phyloP scores from a whole-genome alignment of 2,329 filamentous ascomycete genomes.

The Zymoseptoria pseudotritici region DNA sequence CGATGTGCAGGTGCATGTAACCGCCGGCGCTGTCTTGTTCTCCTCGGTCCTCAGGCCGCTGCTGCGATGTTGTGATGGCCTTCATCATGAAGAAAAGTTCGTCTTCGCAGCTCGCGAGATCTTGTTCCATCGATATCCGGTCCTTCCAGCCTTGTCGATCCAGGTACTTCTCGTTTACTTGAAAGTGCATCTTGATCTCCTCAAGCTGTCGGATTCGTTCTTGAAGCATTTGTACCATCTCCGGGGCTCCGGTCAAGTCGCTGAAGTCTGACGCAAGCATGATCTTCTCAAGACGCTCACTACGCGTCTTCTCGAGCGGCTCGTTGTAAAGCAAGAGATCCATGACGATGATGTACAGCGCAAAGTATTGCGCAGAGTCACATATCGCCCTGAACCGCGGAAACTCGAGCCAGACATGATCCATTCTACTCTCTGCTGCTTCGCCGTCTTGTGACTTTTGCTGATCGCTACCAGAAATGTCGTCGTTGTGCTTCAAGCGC shows the following conservation, averaged over 20 bases:
- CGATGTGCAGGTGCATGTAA: conserved; percentile 83
- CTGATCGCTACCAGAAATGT: conserved; percentile 60
- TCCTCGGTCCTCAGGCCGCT: conserved; percentile 66
- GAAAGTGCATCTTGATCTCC: conserved; percentile 94
- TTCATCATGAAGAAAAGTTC: conserved; percentile 99
- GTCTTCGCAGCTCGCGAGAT: conserved; percentile 83
- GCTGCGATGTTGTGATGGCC: conserved; percentile 91
- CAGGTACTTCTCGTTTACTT: conserved; percentile 78
- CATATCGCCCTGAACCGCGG: conserved; percentile 90
- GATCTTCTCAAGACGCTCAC: conserved; percentile 91
- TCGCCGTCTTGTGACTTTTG: conserved; percentile 36
- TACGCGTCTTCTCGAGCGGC: conserved; percentile 93
- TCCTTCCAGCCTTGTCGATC: conserved; percentile 90
- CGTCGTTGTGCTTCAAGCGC: conserved; percentile 93
- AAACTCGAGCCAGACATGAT: conserved; percentile 95
- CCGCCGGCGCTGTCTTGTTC: conserved; percentile 63
- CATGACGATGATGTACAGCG: conserved; percentile 94
- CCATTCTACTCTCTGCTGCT: conserved; percentile 63
- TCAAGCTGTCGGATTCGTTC: conserved; percentile 88
- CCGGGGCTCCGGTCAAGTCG: conserved; percentile 84
- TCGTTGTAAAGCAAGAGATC: conserved; percentile 95
- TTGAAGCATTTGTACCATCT: conserved; percentile 86
- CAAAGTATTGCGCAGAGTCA: conserved; percentile 95
- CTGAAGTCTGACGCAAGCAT: conserved; percentile 98
- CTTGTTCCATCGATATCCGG: conserved; percentile 77